Base-by-base conservation (phyloP, 2,329 filamentous ascomycete genomes). In the Juglanconis oblonga region DNA sequence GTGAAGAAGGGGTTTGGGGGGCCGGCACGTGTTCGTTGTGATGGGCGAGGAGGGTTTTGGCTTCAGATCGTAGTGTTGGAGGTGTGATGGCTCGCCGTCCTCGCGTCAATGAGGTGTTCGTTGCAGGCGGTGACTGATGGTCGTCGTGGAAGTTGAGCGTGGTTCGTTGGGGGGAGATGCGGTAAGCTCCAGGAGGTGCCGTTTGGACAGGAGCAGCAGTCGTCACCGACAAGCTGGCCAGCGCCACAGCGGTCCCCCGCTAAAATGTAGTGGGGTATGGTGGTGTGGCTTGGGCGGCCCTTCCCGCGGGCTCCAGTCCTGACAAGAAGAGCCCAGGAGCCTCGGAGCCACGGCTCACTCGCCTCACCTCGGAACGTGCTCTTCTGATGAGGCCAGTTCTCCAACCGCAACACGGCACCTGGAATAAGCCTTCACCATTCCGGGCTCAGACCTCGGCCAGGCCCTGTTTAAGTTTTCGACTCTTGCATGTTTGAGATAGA, bases 221-320 rank as follows among this genome's bases (percentile, higher is more conserved):
- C 54, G 54, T 56, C 54, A 56, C 54, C 45, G 45, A 50, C 45
- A 42, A 50, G 54, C 45, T 47, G 33, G 35, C 47, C 44, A 35
- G 55, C 55, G 55, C 55, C 55, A 57, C 55, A 57, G 14, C 10
- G 9, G 13, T 48, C 44, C 55, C 55, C 55, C 55, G 55, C 55
- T 51, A 48, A 44, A 32, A 24, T 47, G 50, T 57, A 35, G 55
- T 49, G 55, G 55, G 55, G 45, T 29, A 14, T 5, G 29, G 4
- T 31, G 44, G 17, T 57, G 54, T 57, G 55, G 55, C 55, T 47
- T 57, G 36, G 45, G 31, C 38, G 55, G 45, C 8, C 55, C 44
- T 32, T 45, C 13, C 52, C 52, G 45, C 45, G 36, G 32, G 32
- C 29, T n/a, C 29, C n/a, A 32, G 33, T 40, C 11, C 17, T 13